These are phyloP conservation scores for Ettlia oleoabundans DNA, from an alignment of 139 green algal genomes.

Conservation along the genomic window DNA sequence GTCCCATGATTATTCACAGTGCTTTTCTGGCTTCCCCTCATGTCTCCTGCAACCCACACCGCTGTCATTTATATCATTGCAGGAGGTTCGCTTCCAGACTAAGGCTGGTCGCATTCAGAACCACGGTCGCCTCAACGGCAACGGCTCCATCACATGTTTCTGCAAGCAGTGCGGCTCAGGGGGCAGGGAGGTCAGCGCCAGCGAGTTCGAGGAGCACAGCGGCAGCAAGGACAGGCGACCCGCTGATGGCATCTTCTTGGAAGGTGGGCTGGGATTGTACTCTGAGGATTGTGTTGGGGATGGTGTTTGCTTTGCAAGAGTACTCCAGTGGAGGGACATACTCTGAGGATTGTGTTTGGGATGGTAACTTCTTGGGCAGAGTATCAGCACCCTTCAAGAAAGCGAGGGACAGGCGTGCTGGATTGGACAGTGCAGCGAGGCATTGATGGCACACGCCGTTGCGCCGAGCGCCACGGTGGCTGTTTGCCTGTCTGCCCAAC, in stretches of 20 bases:
- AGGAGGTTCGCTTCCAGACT: conserved; percentile 46
- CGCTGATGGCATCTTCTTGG: conserved; percentile 56
- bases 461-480: background rate
- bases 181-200: conserved; percentile 28
- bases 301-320: background rate
- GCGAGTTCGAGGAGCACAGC: conserved; percentile 61
- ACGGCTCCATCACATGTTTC: conserved; percentile 50
- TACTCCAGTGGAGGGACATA: no score
- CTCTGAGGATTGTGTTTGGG: background rate
- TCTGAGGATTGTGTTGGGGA: background rate
- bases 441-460: no score
- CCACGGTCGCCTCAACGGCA: conserved; percentile 39
- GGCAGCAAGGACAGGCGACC: conserved; percentile 51
- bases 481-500: background rate
- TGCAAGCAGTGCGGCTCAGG: conserved; percentile 41
- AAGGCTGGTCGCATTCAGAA: conserved; percentile 1
- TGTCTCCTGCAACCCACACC: background rate
- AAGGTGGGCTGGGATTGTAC: background rate
- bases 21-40: no score
- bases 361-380: background rate
- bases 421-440: no score
- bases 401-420: no score
- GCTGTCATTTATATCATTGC: background rate
- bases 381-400: no score
- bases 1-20: no score